Evolutionary conservation across 805 yeast species (phyloP).

Genomic region (Jamesozyma rosinii): DNA sequence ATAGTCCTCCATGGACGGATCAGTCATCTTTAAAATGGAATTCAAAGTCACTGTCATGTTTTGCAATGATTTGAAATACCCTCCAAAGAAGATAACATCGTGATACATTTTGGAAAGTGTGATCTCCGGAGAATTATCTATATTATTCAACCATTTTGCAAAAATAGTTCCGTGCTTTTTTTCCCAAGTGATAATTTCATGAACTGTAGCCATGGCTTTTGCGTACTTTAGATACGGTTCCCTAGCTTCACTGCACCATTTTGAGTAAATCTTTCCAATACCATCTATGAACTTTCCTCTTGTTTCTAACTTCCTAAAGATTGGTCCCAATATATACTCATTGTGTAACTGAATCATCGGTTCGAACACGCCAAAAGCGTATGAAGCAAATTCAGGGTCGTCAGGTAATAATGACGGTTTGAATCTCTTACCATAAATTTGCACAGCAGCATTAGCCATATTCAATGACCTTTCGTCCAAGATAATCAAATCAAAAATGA

Average conservation of each 20-base stretch:
- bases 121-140: constrained; percentile 41
- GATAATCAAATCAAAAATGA: constrained; percentile 63
- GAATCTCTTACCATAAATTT: constrained; percentile 41
- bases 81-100: constrained; percentile 48
- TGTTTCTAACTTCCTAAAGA: constrained; percentile 45
- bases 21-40: constrained; percentile 46
- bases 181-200: constrained; percentile 44
- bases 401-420: constrained; percentile 39
- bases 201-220: constrained; percentile 49
- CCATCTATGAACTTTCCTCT: constrained; percentile 61
- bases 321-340: constrained; percentile 45
- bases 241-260: constrained; percentile 55
- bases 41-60: constrained; percentile 53
- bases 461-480: constrained; percentile 63
- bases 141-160: constrained; percentile 47
- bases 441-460: constrained; percentile 55
- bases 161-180: constrained; percentile 37
- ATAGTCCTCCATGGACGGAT: constrained; percentile 43
- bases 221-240: constrained; percentile 51
- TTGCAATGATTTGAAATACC: constrained; percentile 46
- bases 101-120: constrained; percentile 37
- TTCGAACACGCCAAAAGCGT: constrained; percentile 48
- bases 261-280: constrained; percentile 51
- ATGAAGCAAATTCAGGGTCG: constrained; percentile 47
- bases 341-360: constrained; percentile 50